Base-by-base conservation (phyloP, 2,329 filamentous ascomycete species). In the Aspergillus pseudotamarii region DNA sequence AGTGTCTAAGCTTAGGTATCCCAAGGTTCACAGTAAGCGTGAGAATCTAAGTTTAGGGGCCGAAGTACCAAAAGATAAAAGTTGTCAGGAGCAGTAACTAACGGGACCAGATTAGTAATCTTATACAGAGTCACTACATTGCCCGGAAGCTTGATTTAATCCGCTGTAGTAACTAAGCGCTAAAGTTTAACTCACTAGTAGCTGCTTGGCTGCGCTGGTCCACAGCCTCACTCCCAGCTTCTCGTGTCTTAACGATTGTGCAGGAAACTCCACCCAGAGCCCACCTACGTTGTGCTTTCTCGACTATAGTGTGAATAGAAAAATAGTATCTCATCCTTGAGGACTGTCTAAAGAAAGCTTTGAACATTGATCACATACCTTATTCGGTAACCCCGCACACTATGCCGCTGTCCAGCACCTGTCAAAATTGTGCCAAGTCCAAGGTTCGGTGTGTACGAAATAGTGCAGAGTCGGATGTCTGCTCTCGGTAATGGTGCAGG, bases 371-470 rank as follows among this genome's bases (percentile, higher is more conserved):
- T 14, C 6, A 0, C 8, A 4, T 3, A 41, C 9, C n/a, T n/a
- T 1, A n/a, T 3, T 9, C 8, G 19, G 38, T n/a, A 16, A 14
- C 34, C 1, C 12, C 12, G 14, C 6, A 16, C 34, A 51, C 12
- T 6, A 54, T 61, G 54, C 60, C 43, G 19, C 11, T 50, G 4
- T 58, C 57, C 6, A 66, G 57, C 38, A 67, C 66, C 2, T 72
- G 66, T 38, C 64, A 68, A 57, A 66, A 59, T 30, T 71, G 70
- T 41, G 70, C 69, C 34, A 62, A 58, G 23, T 67, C 66, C n/a
- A 70, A 70, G 41, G 66, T 72, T n/a, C 65, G 68, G 23, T 72
- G 68, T 62, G 50, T 65, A 32, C 65, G 67, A n/a, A 60, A 30
- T 57, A 16, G 51, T 11, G 61, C 63, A 30, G 46, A 55, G 11